Base-by-base conservation (phyloP, 2,329 filamentous ascomycete genomes). In the Colletotrichum karsti region DNA sequence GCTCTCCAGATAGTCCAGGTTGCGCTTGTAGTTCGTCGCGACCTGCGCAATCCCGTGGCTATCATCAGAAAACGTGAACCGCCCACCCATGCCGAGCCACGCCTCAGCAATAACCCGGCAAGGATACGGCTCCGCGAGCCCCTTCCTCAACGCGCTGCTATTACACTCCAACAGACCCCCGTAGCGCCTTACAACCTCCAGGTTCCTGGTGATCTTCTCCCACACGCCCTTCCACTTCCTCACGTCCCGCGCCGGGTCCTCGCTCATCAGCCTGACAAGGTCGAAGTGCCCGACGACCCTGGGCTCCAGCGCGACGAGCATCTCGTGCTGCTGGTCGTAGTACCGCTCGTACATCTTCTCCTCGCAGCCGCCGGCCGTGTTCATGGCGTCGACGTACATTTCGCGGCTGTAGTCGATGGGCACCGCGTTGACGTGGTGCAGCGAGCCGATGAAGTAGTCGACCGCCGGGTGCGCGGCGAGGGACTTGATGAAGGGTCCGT, bases 201-300 rank as follows among this genome's bases (percentile, higher is more conserved):
- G 81, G 77, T 98, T 98, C 64, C 95, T 85, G 73, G 87, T 72
- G 33, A 97, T 87, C 75, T 84, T 89, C 56, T 85, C 80, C 95
- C 95, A 98, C 0, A 97, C 92, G 3, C 83, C 78, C 8, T 78
- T 75, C 84, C 89, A 90, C 68, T 72, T 65, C 41, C 82, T 82
- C 65, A 94, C 83, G 70, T 90, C 89, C 41, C 87, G 79, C 54
- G 87, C 87, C 0, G 92, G 91, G 20, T 92, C 85, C 64, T 89
- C 87, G 73, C 92, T 94, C 77, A 96, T 85, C 70, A 99, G 82
- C 12, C 95, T 86, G 61, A 98, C 92, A 20, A 99, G 88, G 80
- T 99, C 96, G 77, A 99, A 97, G 81, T 99, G 96, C 0, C 95
- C 96, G 4, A 99, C 91, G 12, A 99, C 86, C 7, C 88, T 88